Evolutionary conservation across 2,329 filamentous ascomycete species (phyloP), one percentile per base, ranked within the genome.

Genomic region (Sclerotiophoma versabilis): DNA sequence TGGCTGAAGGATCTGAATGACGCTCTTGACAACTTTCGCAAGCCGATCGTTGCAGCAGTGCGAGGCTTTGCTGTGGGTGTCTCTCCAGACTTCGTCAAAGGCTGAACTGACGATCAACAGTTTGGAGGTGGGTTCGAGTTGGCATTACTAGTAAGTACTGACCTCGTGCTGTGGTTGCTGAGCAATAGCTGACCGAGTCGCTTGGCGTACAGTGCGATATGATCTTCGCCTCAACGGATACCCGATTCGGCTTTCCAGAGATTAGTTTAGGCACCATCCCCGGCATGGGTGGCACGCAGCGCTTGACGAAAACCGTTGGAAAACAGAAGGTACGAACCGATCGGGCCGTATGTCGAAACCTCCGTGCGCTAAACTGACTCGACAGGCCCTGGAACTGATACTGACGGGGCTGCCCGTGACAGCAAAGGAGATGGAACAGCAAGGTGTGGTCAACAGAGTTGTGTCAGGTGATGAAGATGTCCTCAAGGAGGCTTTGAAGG

Each of bases 161-260:
- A 27, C 44, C 17, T 25, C n/a, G 38, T 57, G 39, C 34, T 27
- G 96, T 23, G 20, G 20, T 33, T 42, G 37, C 49, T 42, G 38
- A 41, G 32, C 22, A 22, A 47, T 29, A 39, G 48, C 39, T 50
- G 36, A 49, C 52, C 54, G 47, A 57, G 38, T 27, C 15, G 20
- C 34, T 23, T 25, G 30, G 14, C 22, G 14, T 49, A 43, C 48
- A 71, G 69, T 69, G 69, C 71, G 93, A 98, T 75, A 87, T 97
- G 65, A 80, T 98, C 52, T 97, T 96, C 82, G 95, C 91, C 79
- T 93, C 90, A 5, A 82, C 87, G 46, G 84, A 78, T 17, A 92
- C 93, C 66, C 95, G 89, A 71, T 97, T 99, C 73, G 95, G 93
- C 7, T 93, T 97, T 78, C 93, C 93, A 2, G 93, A 99, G 79